Evolutionary conservation across 768 basidiomycete species (phyloP), one percentile per base, ranked within the genome.

Genomic region (Podaxis mareebaensis): DNA sequence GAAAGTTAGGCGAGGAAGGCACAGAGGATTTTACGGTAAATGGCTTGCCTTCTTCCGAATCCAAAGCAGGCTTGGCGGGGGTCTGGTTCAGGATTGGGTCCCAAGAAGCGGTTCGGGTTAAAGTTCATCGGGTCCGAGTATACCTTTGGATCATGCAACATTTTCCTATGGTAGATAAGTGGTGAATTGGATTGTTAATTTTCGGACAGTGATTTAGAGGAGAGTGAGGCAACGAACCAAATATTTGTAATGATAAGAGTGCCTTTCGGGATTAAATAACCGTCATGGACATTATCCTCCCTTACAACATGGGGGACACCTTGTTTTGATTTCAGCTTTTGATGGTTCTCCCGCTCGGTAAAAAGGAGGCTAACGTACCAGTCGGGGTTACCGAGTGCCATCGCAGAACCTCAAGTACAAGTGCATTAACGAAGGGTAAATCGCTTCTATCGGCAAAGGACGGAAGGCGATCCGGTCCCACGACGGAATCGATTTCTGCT

Each of bases 261-360:
- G 3, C 77, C 78, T 66, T 82, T 80, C 12, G 81, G 81, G n/a
- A 83, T 77, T 22, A 76, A 74, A 65, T 79, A 81, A 8, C 81
- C 80, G 10, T 78, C 65, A 42, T 81, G 77, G 17, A 81, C 65
- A 48, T 81, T 74, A 52, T 83, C 81, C 60, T 83, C 73, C 22
- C 65, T 77, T 38, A 75, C 75, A 5, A 78, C 73, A 61, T 83
- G 82, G 0, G 82, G 79, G 5, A 76, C 71, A 53, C 71, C 75
- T 74, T 53, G 39, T 39, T 15, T 55, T 3, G 28, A n/a, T 15
- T 20, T 54, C 24, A 36, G 15, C 3, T 54, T 39, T 64, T 39
- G 15, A n/a, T 8, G 70, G 55, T 70, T 42, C 48, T 48, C 53
- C 20, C 12, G 24, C 15, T 24, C 28, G 13, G 13, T 17, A n/a